Conservation (phyloP, 202 grass and related monocot genomes). For the Musa balbisiana region DNA sequence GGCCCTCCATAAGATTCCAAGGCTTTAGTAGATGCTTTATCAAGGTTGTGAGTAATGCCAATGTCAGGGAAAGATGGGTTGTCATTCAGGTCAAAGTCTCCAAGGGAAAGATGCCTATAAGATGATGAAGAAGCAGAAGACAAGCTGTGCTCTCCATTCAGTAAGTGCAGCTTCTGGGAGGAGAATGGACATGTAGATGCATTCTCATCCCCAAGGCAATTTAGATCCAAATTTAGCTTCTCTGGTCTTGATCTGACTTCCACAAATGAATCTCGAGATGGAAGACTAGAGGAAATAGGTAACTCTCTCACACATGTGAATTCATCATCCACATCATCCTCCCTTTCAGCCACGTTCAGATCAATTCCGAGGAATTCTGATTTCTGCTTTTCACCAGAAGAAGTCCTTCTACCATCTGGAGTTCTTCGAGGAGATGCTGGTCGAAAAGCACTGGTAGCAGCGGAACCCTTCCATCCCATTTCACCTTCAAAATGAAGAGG, state of each 20-base stretch:
- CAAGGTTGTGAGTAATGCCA: slow-evolving; percentile 19
- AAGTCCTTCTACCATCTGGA: slow-evolving; percentile 40
- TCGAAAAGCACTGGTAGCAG: slow-evolving; percentile 66
- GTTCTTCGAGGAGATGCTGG: slow-evolving; percentile 42
- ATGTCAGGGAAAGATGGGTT: slow-evolving; percentile 30
- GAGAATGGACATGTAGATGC: slow-evolving; percentile 11
- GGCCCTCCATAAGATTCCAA: slow-evolving; percentile 14
- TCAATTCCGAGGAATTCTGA: slow-evolving; percentile 42
- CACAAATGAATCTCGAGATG: slow-evolving; percentile 38
- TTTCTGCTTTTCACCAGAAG: slow-evolving; percentile 36
- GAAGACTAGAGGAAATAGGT: slow-evolving; percentile 29
- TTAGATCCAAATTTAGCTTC: slow-evolving; percentile 51
- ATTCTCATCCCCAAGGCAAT: slow-evolving; percentile 44
- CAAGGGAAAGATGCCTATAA: slow-evolving; percentile 38
- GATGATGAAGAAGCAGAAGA: slow-evolving; percentile 43
- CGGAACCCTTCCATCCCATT: slow-evolving; percentile 68
- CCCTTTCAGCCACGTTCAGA: slow-evolving; percentile 50
- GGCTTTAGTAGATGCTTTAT: slow-evolving; percentile 30
- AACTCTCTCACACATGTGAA: slow-evolving; percentile 28
- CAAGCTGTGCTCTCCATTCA: slow-evolving; percentile 28
- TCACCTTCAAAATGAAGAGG: slow-evolving; percentile 60
- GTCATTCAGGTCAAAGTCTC: slow-evolving; percentile 75
- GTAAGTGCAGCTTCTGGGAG: slow-evolving; percentile 30
- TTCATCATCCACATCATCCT: slow-evolving; percentile 34
- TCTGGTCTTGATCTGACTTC: slow-evolving; percentile 16